phyloP scores from a whole-genome alignment of 192 early-diverging fungal species.

The Rhizophlyctis rosea region DNA sequence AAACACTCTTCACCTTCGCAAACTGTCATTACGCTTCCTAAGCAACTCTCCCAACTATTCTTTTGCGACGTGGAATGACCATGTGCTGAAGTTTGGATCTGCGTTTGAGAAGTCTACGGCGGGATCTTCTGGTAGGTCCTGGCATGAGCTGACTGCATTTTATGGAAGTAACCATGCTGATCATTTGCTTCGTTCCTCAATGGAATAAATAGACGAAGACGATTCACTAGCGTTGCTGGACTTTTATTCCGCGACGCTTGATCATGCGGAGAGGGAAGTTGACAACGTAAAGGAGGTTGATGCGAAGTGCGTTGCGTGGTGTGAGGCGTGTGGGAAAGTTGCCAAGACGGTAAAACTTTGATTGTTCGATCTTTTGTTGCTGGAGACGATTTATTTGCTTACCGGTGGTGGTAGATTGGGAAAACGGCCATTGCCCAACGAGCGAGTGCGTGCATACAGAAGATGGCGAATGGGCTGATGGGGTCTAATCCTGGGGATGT shows the following conservation, averaged over 20 bases:
- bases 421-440: background rate
- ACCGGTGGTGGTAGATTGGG: background rate
- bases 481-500: too few species aligned
- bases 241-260: constrained; percentile 11
- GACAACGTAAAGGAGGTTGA: background rate
- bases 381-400: background rate
- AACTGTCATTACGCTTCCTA: constrained; percentile 10
- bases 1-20: constrained; percentile 10
- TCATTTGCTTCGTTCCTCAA: background rate
- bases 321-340: constrained; percentile 17
- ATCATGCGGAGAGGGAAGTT: background rate
- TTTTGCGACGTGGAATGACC: background rate
- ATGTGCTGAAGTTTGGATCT: constrained; percentile 22
- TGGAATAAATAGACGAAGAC: background rate
- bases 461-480: too few species aligned
- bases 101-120: constrained; percentile 12
- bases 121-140: background rate
- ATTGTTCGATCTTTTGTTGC: background rate
- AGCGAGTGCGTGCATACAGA: constrained; percentile 2
- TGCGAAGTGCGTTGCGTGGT: constrained; percentile 7
- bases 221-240: constrained; percentile 11
- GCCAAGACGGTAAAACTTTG: constrained; percentile 15
- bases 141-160: constrained; percentile 1
- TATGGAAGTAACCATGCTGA: background rate
- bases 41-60: constrained; percentile 6